Evolutionary conservation across 108 stramenopile species (phyloP).

Genomic region (Skeletonema menzelii): DNA sequence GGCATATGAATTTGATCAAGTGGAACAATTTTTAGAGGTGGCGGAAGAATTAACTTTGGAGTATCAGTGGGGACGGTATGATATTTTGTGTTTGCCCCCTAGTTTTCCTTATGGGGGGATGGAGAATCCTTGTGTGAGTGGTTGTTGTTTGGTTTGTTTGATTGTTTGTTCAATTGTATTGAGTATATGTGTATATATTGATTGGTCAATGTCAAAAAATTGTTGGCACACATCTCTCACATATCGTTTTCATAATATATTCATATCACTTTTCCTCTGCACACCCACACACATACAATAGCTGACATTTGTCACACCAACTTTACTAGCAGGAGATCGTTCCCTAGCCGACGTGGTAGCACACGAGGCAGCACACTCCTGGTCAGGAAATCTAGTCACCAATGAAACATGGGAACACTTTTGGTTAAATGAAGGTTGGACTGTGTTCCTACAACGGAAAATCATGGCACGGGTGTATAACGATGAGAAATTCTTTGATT

Average conservation of each 20-base stretch:
- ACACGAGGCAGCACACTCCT: slow-evolving; percentile 88
- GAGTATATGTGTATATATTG: not conserved
- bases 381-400: slow-evolving; percentile 98
- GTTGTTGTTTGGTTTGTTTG: not conserved
- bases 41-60: slow-evolving; percentile 82
- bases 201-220: no score
- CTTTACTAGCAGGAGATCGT: slow-evolving; percentile 92
- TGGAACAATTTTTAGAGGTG: slow-evolving; percentile 86
- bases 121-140: slow-evolving; percentile 54
- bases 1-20: slow-evolving; percentile 94
- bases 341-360: slow-evolving; percentile 97
- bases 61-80: slow-evolving; percentile 82
- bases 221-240: slow-evolving; percentile 21
- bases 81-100: slow-evolving; percentile 95
- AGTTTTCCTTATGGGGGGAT: slow-evolving; percentile 98
- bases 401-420: slow-evolving; percentile 92
- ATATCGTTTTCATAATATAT: no score
- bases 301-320: slow-evolving; percentile 97
- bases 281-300: no score
- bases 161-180: not conserved
- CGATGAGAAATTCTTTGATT: slow-evolving; percentile 72
- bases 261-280: no score
- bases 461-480: slow-evolving; percentile 85
- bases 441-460: slow-evolving; percentile 95
- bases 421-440: slow-evolving; percentile 99